Conservation (phyloP, 2,329 filamentous ascomycete genomes). For the Fusarium pseudonygamai region DNA sequence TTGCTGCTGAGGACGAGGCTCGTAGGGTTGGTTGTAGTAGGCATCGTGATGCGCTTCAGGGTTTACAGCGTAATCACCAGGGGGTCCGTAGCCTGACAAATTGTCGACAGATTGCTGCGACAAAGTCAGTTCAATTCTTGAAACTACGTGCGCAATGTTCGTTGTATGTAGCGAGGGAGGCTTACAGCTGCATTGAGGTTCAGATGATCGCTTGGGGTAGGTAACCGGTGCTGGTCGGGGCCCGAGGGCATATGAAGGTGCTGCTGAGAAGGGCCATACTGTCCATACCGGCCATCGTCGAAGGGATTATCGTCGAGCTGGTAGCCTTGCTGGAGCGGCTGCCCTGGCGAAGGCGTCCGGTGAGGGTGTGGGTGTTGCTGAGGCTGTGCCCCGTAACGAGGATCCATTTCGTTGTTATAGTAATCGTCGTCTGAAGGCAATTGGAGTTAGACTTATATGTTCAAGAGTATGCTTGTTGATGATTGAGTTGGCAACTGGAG, state of each 20-base stretch:
- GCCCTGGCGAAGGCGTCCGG: conserved; percentile 78
- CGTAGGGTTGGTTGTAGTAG: conserved; percentile 26
- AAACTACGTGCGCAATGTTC: not conserved
- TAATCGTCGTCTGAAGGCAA: conserved; percentile 64
- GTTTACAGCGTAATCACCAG: conserved; percentile 77
- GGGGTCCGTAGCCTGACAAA: conserved; percentile 56
- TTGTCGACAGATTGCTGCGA: conserved; percentile 63
- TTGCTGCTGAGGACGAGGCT: conserved; percentile 44
- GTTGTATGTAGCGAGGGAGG: conserved; percentile 30
- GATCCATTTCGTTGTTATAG: conserved; percentile 68
- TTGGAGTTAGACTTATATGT: conserved; percentile 34
- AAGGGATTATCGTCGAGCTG: conserved; percentile 78
- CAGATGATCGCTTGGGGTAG: conserved; percentile 77
- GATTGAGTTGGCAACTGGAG: conserved; percentile 12
- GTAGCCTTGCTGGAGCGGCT: conserved; percentile 78
- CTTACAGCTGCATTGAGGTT: conserved; percentile 86
- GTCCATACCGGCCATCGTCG: conserved; percentile 77
- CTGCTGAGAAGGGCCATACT: conserved; percentile 37
- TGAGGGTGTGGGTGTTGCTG: conserved; percentile 50
- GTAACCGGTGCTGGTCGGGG: conserved; percentile 49
- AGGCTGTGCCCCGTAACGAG: conserved; percentile 34
- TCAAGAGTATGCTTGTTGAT: conserved; percentile 2
- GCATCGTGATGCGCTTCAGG: conserved; percentile 73
- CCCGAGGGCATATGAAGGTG: conserved; percentile 45
- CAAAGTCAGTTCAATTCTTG: conserved; percentile 10